Evolutionary conservation across 208 protist species (phyloP).

Genomic region (Crithidia fasciculata): DNA sequence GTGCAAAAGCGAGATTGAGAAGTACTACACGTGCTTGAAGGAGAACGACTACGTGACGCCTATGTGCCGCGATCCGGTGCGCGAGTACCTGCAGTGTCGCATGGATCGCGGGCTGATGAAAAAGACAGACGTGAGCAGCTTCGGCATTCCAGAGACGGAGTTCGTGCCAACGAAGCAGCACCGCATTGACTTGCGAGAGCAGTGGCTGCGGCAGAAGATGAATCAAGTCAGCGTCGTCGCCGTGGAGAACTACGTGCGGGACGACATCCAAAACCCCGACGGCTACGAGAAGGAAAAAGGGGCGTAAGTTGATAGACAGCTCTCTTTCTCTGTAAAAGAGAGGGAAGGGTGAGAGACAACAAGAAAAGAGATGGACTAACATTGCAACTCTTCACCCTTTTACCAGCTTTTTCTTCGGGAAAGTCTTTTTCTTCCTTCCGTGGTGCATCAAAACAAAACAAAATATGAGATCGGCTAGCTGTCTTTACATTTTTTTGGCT

Average conservation of each 20-base stretch:
- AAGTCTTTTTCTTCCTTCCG: neutral
- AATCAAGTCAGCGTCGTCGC: conserved; percentile 72
- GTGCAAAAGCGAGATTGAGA: conserved; percentile 82
- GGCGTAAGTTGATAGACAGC: neutral
- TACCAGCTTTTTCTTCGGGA: neutral
- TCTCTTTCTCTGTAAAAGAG: conserved; percentile 12
- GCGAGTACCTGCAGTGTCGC: conserved; percentile 83
- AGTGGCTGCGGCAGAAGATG: conserved; percentile 84
- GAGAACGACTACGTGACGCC: conserved; percentile 78
- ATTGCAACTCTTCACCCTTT: no score
- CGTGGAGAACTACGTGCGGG: conserved; percentile 77
- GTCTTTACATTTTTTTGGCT: neutral
- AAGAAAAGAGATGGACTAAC: neutral
- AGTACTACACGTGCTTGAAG: conserved; percentile 87
- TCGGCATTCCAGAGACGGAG: conserved; percentile 79
- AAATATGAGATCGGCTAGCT: neutral
- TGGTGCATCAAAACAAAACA: neutral
- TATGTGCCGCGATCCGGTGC: conserved; percentile 82
- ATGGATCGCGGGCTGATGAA: conserved; percentile 90
- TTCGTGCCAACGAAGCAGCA: conserved; percentile 86
- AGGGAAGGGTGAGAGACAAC: neutral
- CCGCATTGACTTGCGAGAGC: conserved; percentile 69
- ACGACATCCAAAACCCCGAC: conserved; percentile 71
- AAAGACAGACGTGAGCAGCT: conserved; percentile 69
- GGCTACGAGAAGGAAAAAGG: conserved; percentile 55